phyloP scores from a whole-genome alignment of 768 basidiomycete species.

The Hirschioporus abietinus region DNA sequence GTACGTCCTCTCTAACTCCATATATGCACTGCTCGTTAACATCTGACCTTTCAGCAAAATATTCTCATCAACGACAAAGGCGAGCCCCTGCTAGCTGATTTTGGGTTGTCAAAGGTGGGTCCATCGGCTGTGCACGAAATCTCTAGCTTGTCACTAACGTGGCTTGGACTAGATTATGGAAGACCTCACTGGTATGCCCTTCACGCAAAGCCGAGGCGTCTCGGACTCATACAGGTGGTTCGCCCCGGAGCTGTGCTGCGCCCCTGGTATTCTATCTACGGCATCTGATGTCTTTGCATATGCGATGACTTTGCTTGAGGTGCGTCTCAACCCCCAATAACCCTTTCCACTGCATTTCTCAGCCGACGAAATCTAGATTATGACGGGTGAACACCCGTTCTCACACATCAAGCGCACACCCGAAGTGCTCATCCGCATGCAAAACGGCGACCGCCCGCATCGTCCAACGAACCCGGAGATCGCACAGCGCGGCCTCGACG shows the following conservation, averaged over 20 bases:
- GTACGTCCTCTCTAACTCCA: slow-evolving; percentile 23
- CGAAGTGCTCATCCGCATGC: slow-evolving; percentile 42
- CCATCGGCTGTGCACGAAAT: background rate
- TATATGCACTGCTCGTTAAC: background rate
- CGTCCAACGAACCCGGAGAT: slow-evolving; percentile 32
- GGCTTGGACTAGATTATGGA: slow-evolving; percentile 41
- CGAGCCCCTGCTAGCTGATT: slow-evolving; percentile 47
- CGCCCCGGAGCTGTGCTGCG: slow-evolving; percentile 50
- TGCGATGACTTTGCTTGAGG: slow-evolving; percentile 56
- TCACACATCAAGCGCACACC: slow-evolving; percentile 44
- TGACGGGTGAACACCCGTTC: slow-evolving; percentile 52
- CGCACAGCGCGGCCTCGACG: slow-evolving; percentile 37
- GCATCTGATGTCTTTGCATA: slow-evolving; percentile 50
- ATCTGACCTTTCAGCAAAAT: slow-evolving; percentile 4
- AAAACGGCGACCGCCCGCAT: slow-evolving; percentile 36
- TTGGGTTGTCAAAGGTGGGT: slow-evolving; percentile 18
- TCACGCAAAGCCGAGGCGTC: slow-evolving; percentile 46
- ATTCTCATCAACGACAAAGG: slow-evolving; percentile 7
- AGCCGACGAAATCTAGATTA: slow-evolving; percentile 29
- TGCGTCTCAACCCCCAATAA: slow-evolving; percentile 13
- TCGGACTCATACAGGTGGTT: slow-evolving; percentile 46
- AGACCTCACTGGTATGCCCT: slow-evolving; percentile 51
- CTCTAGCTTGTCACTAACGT: background rate
- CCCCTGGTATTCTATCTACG: slow-evolving; percentile 41
- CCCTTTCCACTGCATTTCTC: slow-evolving; percentile 4